Conservation (phyloP, 495 filamentous ascomycete species). For the Hyaloscypha variabilis region DNA sequence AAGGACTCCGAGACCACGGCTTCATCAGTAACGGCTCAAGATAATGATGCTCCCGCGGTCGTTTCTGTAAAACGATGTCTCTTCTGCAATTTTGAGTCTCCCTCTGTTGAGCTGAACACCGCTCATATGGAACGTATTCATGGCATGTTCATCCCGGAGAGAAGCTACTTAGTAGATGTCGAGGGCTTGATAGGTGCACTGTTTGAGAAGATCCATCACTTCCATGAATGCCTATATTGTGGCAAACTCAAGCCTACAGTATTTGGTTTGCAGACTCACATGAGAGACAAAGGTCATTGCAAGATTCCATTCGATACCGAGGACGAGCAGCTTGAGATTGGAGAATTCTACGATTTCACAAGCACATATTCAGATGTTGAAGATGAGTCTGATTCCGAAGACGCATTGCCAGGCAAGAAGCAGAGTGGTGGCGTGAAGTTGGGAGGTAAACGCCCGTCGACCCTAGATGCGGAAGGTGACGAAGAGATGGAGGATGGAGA, state of each 20-base stretch:
- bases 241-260: slow-evolving; percentile 73
- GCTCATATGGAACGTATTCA: slow-evolving; percentile 90
- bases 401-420: slow-evolving; percentile 52
- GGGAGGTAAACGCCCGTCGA: slow-evolving; percentile 48
- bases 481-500: slow-evolving; percentile 58
- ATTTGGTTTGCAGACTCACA: slow-evolving; percentile 85
- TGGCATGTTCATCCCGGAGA: slow-evolving; percentile 95
- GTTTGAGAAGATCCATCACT: slow-evolving; percentile 71
- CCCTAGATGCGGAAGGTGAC: slow-evolving; percentile 48
- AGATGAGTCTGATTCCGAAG: slow-evolving; percentile 57
- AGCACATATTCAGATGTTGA: slow-evolving; percentile 85
- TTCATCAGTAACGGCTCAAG: slow-evolving; percentile 24
- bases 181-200: slow-evolving; percentile 81
- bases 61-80: slow-evolving; percentile 70
- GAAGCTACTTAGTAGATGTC: slow-evolving; percentile 74
- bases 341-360: slow-evolving; percentile 98
- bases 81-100: slow-evolving; percentile 85
- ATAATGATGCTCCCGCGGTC: slow-evolving; percentile 38
- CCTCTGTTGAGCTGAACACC: slow-evolving; percentile 71
- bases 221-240: slow-evolving; percentile 84
- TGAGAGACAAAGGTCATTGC: slow-evolving; percentile 95
- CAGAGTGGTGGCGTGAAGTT: slow-evolving; percentile 55
- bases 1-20: slow-evolving; percentile 22
- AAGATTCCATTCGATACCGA: slow-evolving; percentile 92
- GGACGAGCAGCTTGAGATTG: slow-evolving; percentile 90